phyloP scores from a whole-genome alignment of 352 stramenopile genomes.

The Hyaloperonospora arabidopsidis region DNA sequence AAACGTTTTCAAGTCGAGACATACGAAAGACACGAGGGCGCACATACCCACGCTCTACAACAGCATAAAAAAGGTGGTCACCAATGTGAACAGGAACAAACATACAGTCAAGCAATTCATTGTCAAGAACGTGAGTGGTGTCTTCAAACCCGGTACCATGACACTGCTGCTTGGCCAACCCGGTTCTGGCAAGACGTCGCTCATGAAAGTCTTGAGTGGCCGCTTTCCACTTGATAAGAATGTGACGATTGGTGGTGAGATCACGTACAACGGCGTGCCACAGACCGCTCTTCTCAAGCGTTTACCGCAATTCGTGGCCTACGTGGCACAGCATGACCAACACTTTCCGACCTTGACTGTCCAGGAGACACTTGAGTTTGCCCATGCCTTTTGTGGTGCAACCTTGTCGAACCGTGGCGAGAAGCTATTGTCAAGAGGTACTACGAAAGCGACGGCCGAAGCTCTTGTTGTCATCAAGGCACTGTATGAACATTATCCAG shows the following conservation, averaged over 20 bases:
- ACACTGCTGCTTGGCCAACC: constrained; percentile 34
- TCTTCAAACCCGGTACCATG: constrained; percentile 30
- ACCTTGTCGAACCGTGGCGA: constrained; percentile 17
- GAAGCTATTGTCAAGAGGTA: constrained; percentile 9
- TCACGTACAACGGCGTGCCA: constrained; percentile 34
- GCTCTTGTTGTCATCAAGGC: constrained; percentile 6
- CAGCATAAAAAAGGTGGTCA: constrained; percentile 27
- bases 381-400: constrained; percentile 29
- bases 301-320: constrained; percentile 39
- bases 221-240: constrained; percentile 32
- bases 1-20: constrained; percentile 18
- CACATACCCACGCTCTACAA: constrained; percentile 31
- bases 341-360: constrained; percentile 46
- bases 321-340: constrained; percentile 42
- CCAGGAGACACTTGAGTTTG: constrained; percentile 46
- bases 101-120: constrained; percentile 27
- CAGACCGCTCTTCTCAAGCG: constrained; percentile 23
- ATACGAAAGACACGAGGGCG: constrained; percentile 11
- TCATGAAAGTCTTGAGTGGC: constrained; percentile 40
- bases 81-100: constrained; percentile 20
- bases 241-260: constrained; percentile 28
- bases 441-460: constrained; percentile 9
- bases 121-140: constrained; percentile 29
- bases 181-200: constrained; percentile 31
- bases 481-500: constrained; percentile 11